Evolutionary conservation across 1,284 basidiomycete species (phyloP).

Genomic region (Cryptococcus amylolentus): DNA sequence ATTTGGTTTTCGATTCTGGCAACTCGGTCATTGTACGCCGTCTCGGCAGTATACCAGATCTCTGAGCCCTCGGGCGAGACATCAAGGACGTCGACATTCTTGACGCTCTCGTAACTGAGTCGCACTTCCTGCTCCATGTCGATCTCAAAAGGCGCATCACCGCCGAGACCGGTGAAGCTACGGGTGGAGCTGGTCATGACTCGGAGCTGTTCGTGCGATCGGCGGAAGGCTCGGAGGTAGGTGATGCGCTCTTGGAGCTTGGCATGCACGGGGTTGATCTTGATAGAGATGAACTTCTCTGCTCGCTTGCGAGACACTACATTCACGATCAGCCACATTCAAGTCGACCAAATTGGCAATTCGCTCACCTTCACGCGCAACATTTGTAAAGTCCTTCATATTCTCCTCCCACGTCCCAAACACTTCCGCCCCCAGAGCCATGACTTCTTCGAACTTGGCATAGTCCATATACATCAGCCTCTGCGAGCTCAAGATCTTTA

Average conservation of each 20-base stretch:
- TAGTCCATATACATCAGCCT: constrained; percentile 92
- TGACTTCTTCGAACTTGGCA: constrained; percentile 82
- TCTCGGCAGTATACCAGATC: constrained; percentile 95
- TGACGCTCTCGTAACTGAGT: constrained; percentile 90
- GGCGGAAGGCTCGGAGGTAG: constrained; percentile 88
- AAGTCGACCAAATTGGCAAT: not conserved
- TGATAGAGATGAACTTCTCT: constrained; percentile 97
- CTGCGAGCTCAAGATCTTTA: constrained; percentile 84
- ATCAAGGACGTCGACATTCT: constrained; percentile 93
- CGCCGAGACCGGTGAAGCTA: constrained; percentile 72
- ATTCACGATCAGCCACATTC: not conserved
- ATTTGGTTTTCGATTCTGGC: constrained; percentile 98
- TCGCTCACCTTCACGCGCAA: constrained; percentile 69
- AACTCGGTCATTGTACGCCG: constrained; percentile 95
- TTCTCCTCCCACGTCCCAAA: constrained; percentile 95
- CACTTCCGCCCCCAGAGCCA: constrained; percentile 72
- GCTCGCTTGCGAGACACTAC: constrained; percentile 77
- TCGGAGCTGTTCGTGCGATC: constrained; percentile 94
- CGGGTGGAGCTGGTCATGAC: constrained; percentile 96
- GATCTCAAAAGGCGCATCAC: constrained; percentile 63
- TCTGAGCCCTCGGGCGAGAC: constrained; percentile 92
- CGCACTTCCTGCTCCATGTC: constrained; percentile 95
- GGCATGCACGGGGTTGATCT: constrained; percentile 84
- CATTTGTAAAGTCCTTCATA: constrained; percentile 97
- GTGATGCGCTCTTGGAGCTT: constrained; percentile 84